Conservation (phyloP, 1,284 basidiomycete species). For the Naganishia sp. region DNA sequence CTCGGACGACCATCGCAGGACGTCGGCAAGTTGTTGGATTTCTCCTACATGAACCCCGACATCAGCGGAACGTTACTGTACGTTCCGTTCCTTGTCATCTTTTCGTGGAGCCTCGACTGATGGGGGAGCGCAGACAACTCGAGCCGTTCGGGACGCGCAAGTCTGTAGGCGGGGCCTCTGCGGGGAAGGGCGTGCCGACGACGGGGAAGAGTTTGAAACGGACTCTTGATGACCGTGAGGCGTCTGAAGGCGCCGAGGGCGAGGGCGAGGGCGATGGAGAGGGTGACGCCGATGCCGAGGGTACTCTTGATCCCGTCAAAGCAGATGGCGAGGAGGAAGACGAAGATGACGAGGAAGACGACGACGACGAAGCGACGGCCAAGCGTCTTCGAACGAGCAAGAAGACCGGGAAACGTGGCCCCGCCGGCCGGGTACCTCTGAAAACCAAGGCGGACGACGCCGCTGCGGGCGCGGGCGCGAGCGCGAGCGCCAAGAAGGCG, state of each 20-base stretch:
- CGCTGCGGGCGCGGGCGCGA: conserved; percentile 36
- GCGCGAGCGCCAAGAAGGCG: conserved; percentile 31
- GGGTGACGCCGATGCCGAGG: neutral
- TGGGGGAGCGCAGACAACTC: conserved; percentile 34
- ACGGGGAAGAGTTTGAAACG: conserved; percentile 20
- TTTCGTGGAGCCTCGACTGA: too few relatives aligned
- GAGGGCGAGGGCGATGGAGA: conserved; percentile 1
- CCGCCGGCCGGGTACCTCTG: conserved; percentile 14
- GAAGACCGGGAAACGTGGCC: conserved; percentile 17
- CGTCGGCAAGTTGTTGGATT: conserved; percentile 70
- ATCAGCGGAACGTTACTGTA: conserved; percentile 50
- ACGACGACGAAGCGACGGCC: conserved; percentile 25
- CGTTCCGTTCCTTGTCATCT: conserved; percentile 18
- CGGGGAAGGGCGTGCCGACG: conserved; percentile 11
- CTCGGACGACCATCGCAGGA: conserved; percentile 59
- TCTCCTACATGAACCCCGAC: conserved; percentile 71
- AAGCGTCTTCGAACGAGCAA: conserved; percentile 13
- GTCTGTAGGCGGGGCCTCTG: conserved; percentile 1
- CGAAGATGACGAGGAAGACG: conserved; percentile 32
- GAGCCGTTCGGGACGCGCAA: conserved; percentile 33
- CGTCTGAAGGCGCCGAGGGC: conserved; percentile 3
- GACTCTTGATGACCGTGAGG: conserved; percentile 5
- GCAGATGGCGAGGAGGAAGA: conserved; percentile 23
- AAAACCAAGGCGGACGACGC: conserved; percentile 16
- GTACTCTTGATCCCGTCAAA: conserved; percentile 10